phyloP scores from a whole-genome alignment of 2,329 filamentous ascomycete species.

The Ambrosiella cleistominuta region DNA sequence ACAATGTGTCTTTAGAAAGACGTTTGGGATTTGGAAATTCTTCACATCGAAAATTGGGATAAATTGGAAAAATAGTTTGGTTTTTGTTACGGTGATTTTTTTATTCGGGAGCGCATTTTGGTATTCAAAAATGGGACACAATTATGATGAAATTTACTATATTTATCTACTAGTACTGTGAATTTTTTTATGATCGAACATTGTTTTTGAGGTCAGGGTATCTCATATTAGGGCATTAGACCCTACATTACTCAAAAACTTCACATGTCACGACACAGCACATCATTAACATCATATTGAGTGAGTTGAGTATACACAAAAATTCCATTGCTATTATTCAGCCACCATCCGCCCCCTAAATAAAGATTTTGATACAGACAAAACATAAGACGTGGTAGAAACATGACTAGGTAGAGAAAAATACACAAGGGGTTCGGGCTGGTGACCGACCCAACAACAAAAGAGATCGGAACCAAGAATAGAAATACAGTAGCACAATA shows the following conservation, averaged over 20 bases:
- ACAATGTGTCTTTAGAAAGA: background rate
- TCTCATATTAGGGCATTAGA: no score
- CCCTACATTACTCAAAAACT: no score
- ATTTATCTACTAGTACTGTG: background rate
- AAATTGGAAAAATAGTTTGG: background rate
- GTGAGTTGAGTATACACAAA: background rate
- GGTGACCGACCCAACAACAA: background rate
- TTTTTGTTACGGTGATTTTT: background rate
- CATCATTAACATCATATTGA: background rate
- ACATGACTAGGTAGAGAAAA: conserved; percentile 1
- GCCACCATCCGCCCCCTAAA: background rate
- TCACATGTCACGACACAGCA: no score
- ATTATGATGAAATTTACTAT: background rate
- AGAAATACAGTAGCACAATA: background rate
- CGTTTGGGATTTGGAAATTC: background rate
- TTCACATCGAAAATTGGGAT: background rate
- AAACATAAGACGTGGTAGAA: conserved; percentile 1
- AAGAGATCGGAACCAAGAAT: background rate
- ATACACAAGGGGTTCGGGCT: conserved; percentile 9
- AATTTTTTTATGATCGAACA: no score
- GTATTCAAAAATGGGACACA: background rate
- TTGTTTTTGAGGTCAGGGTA: no score
- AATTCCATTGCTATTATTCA: background rate
- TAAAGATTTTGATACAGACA: background rate
- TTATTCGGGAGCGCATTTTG: background rate